Conservation (phyloP, 129 eudicot species). For the Deinandra increscens region DNA sequence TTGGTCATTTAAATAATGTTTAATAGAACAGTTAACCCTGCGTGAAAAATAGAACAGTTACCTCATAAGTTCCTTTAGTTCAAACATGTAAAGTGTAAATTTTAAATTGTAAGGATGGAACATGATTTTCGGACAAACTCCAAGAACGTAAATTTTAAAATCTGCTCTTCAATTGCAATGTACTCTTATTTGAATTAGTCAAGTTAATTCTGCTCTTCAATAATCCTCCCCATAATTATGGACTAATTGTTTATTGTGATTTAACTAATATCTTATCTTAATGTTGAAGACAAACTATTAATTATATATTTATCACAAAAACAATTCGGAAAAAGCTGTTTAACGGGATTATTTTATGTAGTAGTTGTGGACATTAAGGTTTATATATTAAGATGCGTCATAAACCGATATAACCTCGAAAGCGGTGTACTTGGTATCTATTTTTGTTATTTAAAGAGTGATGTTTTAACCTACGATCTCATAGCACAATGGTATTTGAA, state of each 20-base stretch:
- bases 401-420: background rate
- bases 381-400: background rate
- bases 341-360: background rate
- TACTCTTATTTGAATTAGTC: background rate
- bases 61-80: too few species aligned
- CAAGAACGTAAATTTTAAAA: too few species aligned
- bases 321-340: background rate
- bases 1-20: too few species aligned
- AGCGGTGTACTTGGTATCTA: background rate
- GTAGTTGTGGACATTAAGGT: conserved; percentile 2
- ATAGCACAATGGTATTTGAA: too few species aligned
- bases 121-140: too few species aligned
- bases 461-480: too few species aligned
- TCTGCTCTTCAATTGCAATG: too few species aligned
- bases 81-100: too few species aligned
- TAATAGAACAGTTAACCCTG: too few species aligned
- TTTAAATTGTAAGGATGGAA: too few species aligned
- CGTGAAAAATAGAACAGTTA: too few species aligned
- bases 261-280: conserved; percentile 1
- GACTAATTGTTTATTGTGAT: conserved; percentile 1
- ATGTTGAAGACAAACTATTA: background rate
- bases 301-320: background rate
- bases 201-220: background rate
- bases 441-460: too few species aligned
- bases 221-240: background rate